Evolutionary conservation across 202 grass and related monocot species (phyloP).

Genomic region (Musa balbisiana): DNA sequence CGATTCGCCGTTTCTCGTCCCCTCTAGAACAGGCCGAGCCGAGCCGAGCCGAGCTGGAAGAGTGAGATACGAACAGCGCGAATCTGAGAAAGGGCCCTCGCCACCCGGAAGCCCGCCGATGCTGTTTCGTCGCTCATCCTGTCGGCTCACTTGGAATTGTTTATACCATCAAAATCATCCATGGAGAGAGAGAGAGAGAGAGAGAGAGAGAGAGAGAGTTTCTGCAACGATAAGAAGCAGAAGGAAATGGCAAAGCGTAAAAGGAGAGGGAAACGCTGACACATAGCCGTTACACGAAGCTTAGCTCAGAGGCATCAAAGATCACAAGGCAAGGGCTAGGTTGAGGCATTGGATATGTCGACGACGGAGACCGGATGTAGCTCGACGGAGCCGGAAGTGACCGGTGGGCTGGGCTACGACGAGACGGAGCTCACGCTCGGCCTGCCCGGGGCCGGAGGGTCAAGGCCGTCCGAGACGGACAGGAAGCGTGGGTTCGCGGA

Average conservation of each 20-base stretch:
- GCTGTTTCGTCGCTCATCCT: not conserved
- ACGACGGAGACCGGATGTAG: conserved; percentile 44
- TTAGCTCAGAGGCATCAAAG: too few relatives aligned
- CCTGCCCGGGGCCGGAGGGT: conserved; percentile 33
- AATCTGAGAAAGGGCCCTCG: not conserved
- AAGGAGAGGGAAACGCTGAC: too few relatives aligned
- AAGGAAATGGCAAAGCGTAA: too few relatives aligned
- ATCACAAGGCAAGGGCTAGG: not conserved
- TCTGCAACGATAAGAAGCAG: too few relatives aligned
- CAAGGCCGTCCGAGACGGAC: conserved; percentile 23
- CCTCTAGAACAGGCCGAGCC: not conserved
- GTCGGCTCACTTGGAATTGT: not conserved
- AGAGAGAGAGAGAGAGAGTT: too few relatives aligned
- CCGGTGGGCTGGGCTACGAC: conserved; percentile 72
- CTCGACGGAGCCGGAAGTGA: conserved; percentile 48
- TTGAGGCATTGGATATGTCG: not conserved
- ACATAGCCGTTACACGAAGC: too few relatives aligned
- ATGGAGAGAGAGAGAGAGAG: too few relatives aligned
- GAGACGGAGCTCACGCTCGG: conserved; percentile 77
- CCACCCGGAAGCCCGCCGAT: not conserved
- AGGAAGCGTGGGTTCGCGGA: conserved; percentile 49
- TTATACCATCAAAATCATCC: too few relatives aligned
- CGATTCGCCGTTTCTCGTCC: not conserved
- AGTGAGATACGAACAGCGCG: not conserved
- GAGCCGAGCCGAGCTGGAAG: not conserved